Evolutionary conservation across 106 monocot species (phyloP), one percentile per base, ranked within the genome.

Genomic region (Iris macrosiphon): DNA sequence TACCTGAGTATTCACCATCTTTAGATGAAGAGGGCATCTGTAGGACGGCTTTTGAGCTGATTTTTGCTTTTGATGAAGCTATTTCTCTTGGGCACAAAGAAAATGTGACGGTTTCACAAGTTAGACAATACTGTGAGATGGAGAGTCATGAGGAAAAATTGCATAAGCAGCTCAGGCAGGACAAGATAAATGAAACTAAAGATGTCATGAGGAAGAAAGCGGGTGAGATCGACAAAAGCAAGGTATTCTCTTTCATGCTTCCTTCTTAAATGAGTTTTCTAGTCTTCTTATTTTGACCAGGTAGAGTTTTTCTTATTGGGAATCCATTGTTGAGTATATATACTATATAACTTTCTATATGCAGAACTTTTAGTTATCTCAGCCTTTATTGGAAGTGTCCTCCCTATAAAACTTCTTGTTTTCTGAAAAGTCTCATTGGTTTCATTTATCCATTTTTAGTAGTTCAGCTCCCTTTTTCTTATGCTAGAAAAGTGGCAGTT

Each of bases 111-210:
- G 67, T 83, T 73, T 60, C 82, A 44, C 96, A 96, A 61, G 90
- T 96, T 46, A 96, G 80, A 59, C 96, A 96, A 69, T 90, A 90
- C 41, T 90, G 89, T 78, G 96, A 96, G 55, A 96, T 96, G 96
- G 96, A 96, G 65, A 86, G 86, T 45, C 89, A 96, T 38, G 96
- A 96, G 64, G 96, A 96, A 59, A 77, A 54, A 67, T 67, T 90
- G 54, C 96, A 96, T 56, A 90, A 87, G 47, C 49, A 86, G 60
- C 80, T 87, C 33, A 59, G 83, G 81, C 90, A 96, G 62, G 80
- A 77, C 75, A 96, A 96, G 74, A 90, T 96, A 25, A 86, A 90
- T 64, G 90, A 96, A 57, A 86, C 90, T n/a, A 96, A 90, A 64
- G 89, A 96, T 75, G 74, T 83, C 40, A 96, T 96, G 96, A 90